These are phyloP conservation scores for Trichosporon ovoides DNA, from an alignment of 1,284 basidiomycete species.

Conservation along the genomic window DNA sequence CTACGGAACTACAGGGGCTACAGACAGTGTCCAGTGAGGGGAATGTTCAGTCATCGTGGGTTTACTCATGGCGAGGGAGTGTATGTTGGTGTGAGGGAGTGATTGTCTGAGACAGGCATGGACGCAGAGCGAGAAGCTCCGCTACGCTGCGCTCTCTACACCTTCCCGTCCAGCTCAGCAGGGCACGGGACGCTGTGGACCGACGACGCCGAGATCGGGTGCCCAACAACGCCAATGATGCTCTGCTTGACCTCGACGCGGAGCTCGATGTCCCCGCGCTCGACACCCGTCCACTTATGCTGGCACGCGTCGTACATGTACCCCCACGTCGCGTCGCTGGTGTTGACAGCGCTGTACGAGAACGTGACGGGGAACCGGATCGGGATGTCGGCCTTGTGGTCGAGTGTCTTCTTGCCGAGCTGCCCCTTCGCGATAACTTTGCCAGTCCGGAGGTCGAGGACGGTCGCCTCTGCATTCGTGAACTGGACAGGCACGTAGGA, in stretches of 20 bases:
- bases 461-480: conserved; percentile 57
- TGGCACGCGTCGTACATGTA: conserved; percentile 77
- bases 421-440: conserved; percentile 63
- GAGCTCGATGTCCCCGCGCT: conserved; percentile 64
- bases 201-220: conserved; percentile 56
- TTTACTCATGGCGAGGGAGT: no score
- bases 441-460: conserved; percentile 58
- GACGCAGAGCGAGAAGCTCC: no score
- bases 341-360: conserved; percentile 71
- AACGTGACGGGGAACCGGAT: conserved; percentile 71
- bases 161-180: conserved; percentile 57
- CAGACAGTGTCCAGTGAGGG: no score
- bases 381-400: conserved; percentile 59
- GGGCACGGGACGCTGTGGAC: conserved; percentile 67
- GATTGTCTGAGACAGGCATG: no score
- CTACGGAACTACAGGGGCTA: no score
- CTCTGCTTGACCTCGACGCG: conserved; percentile 62
- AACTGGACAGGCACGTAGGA: conserved; percentile 72
- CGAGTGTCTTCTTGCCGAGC: conserved; percentile 56
- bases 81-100: no score
- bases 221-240: conserved; percentile 63
- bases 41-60: no score
- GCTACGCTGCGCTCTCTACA: neutral
- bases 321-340: conserved; percentile 71
- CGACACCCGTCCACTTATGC: conserved; percentile 55